Conservation (phyloP, 345 rosid genomes). For the Brassica juncea region DNA sequence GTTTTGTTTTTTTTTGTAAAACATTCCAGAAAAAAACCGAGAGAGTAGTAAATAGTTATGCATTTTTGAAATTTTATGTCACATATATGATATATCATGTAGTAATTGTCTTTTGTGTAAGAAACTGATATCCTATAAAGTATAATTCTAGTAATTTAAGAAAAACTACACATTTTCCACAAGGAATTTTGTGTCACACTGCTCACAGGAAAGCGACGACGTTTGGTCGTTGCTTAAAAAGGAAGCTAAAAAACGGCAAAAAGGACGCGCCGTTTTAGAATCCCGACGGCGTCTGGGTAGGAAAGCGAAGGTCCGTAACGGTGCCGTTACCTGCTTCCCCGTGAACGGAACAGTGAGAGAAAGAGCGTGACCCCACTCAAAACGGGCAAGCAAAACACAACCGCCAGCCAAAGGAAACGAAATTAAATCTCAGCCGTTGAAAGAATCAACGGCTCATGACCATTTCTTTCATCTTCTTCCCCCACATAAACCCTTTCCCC, state of each 20-base stretch:
- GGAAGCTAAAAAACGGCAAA: slow-evolving; percentile 35
- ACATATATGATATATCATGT: not conserved
- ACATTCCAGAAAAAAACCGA: not conserved
- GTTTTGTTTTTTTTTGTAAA: not conserved
- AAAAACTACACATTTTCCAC: slow-evolving; percentile 1
- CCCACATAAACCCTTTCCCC: slow-evolving; percentile 34
- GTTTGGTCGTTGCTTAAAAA: slow-evolving; percentile 14
- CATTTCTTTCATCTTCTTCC: not conserved
- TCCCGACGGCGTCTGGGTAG: slow-evolving; percentile 37
- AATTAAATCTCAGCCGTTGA: slow-evolving; percentile 44
- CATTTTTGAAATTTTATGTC: not conserved
- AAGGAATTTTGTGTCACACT: not conserved
- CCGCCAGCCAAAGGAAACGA: slow-evolving; percentile 22
- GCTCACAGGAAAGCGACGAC: not conserved
- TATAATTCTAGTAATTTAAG: not conserved
- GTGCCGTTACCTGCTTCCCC: slow-evolving; percentile 34
- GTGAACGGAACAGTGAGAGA: slow-evolving; percentile 18
- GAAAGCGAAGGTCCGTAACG: slow-evolving; percentile 35
- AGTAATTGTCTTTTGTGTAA: slow-evolving; percentile 1
- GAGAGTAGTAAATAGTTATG: not conserved
- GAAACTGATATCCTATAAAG: not conserved
- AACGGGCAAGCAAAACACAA: not conserved
- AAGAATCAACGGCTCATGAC: slow-evolving; percentile 38
- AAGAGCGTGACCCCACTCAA: slow-evolving; percentile 21
- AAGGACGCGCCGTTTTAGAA: slow-evolving; percentile 33